Conservation (phyloP, 345 rosid species). For the Sisymbrium altissimum region DNA sequence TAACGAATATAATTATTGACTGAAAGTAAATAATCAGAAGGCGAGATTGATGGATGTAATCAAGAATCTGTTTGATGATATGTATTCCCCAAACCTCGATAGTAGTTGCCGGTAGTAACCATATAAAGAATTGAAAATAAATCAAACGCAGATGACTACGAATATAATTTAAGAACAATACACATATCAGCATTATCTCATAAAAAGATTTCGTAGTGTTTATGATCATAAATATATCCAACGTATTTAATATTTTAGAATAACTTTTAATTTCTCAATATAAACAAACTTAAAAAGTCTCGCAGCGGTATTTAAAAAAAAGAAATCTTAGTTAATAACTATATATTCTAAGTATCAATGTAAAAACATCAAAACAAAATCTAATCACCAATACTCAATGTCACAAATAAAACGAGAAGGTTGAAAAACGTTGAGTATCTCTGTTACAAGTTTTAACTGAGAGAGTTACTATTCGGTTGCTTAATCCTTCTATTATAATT, state of each 20-base stretch:
- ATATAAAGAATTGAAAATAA: background rate
- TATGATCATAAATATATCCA: background rate
- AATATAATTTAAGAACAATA: background rate
- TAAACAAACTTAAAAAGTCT: background rate
- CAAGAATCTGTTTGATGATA: constrained; percentile 5
- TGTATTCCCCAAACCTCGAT: background rate
- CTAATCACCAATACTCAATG: background rate
- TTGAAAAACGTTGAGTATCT: background rate
- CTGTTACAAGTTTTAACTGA: no score
- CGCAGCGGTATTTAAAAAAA: background rate
- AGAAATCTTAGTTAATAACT: background rate
- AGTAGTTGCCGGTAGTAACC: background rate
- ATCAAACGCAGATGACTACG: background rate
- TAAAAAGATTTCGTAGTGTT: background rate
- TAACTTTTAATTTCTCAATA: background rate
- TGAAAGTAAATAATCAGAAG: background rate
- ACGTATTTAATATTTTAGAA: background rate
- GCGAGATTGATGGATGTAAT: constrained; percentile 12
- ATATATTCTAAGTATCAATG: background rate
- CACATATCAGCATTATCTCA: background rate
- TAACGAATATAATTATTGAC: constrained; percentile 13
- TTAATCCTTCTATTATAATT: background rate
- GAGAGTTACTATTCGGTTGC: background rate
- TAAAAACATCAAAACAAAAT: background rate
- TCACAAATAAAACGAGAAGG: background rate